A percentile compares a stretch with the other conserved stretches of the same genome.
Evolutionary conservation across 805 yeast genomes (phyloP).

Genomic region (Pichia sporocuriosa): DNA sequence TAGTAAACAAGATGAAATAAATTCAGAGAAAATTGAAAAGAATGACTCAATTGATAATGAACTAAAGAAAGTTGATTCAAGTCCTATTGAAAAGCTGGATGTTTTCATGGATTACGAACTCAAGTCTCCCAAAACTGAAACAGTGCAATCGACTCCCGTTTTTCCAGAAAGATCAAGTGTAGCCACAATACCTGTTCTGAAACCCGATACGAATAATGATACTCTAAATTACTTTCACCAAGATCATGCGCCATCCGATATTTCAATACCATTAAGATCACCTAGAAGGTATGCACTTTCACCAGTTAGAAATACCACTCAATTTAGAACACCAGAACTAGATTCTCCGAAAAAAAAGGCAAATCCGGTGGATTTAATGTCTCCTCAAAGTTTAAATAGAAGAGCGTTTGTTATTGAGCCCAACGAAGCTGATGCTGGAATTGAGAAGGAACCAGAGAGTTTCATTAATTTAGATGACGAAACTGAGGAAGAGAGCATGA

Average conservation of each 20-base stretch:
- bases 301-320: constrained; percentile 14
- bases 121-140: background rate
- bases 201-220: background rate
- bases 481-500: constrained; percentile 15
- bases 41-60: background rate
- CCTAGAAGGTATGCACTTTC: constrained; percentile 21
- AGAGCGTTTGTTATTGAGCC: constrained; percentile 10
- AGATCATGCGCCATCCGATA: constrained; percentile 14
- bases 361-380: constrained; percentile 1
- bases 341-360: constrained; percentile 12
- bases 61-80: constrained; percentile 1
- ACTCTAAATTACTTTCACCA: background rate
- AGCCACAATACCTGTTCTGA: constrained; percentile 6
- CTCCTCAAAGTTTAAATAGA: constrained; percentile 9
- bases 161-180: background rate
- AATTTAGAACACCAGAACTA: constrained; percentile 17
- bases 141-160: background rate
- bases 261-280: constrained; percentile 28
- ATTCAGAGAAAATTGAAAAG: background rate
- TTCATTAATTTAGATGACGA: constrained; percentile 20
- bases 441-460: constrained; percentile 18
- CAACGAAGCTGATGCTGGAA: constrained; percentile 7
- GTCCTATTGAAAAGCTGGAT: constrained; percentile 7
- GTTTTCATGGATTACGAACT: constrained; percentile 1
- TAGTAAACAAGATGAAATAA: background rate